Percentiles rank a stretch among this genome's conserved stretches.
Conservation (phyloP, 2,329 filamentous ascomycete genomes). For the Aspergillus piperis region DNA sequence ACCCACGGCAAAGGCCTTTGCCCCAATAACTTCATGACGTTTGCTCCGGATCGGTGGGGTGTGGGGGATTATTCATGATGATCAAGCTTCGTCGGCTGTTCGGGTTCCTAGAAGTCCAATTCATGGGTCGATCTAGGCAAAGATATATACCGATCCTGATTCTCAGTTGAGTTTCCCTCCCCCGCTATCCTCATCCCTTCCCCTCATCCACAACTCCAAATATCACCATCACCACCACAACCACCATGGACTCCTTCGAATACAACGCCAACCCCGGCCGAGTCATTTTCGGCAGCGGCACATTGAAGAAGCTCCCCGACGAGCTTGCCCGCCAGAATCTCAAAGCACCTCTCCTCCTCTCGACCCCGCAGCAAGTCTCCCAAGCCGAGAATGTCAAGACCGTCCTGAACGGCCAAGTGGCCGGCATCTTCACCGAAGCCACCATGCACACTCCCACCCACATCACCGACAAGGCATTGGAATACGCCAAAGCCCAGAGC, state of each 20-base stretch:
- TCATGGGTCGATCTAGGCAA: not conserved
- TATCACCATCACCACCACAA: not conserved
- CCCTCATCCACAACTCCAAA: not conserved
- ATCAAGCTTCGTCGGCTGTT: slow-evolving; percentile 19
- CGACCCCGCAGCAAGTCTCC: slow-evolving; percentile 54
- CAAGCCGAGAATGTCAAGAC: slow-evolving; percentile 50
- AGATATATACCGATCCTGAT: not conserved
- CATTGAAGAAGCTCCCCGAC: slow-evolving; percentile 51
- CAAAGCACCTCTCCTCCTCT: slow-evolving; percentile 57
- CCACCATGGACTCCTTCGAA: slow-evolving; percentile 56
- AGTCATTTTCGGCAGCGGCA: slow-evolving; percentile 60
- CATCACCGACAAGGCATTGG: slow-evolving; percentile 60
- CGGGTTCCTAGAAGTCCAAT: not conserved
- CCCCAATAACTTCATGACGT: slow-evolving; percentile 20
- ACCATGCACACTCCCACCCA: slow-evolving; percentile 64
- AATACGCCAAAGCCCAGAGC: slow-evolving; percentile 45
- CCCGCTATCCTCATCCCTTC: not conserved
- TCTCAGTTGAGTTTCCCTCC: not conserved
- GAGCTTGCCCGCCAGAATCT: slow-evolving; percentile 50
- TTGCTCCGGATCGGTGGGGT: slow-evolving; percentile 18
- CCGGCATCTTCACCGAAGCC: slow-evolving; percentile 57
- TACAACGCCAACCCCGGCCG: slow-evolving; percentile 57
- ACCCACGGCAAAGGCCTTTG: slow-evolving; percentile 23
- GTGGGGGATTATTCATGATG: slow-evolving; percentile 30
- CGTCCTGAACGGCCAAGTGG: slow-evolving; percentile 50